A percentile compares a stretch with the other conserved stretches of the same genome.
phyloP scores from a whole-genome alignment of 1,284 basidiomycete genomes.

The Melampsora abietis-canadensis region DNA sequence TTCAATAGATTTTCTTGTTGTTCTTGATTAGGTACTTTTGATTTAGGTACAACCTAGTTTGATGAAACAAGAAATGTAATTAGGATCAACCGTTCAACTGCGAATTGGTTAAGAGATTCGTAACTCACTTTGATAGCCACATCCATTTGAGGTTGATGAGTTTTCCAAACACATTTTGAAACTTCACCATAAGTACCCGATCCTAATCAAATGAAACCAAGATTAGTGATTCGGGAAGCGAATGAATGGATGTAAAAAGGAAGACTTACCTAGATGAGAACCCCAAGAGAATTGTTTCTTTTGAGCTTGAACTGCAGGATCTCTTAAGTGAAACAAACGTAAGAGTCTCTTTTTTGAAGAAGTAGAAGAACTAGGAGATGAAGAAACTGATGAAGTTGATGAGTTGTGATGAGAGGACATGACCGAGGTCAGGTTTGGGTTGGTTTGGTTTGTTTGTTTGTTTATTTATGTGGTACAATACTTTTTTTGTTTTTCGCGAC shows the following conservation, averaged over 20 bases:
- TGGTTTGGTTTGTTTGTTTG: no score
- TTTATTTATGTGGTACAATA: no score
- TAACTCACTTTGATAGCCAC: constrained; percentile 25
- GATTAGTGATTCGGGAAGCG: no score
- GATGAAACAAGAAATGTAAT: background rate
- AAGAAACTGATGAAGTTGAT: no score
- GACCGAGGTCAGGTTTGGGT: no score
- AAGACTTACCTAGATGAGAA: constrained; percentile 24
- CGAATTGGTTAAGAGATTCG: background rate
- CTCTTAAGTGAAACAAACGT: constrained; percentile 19
- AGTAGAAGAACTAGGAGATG: background rate
- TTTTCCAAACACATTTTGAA: constrained; percentile 26
- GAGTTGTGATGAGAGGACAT: no score
- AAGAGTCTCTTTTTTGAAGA: constrained; percentile 14
- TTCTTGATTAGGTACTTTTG: constrained; percentile 8
- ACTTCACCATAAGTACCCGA: constrained; percentile 35
- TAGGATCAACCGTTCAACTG: no score
- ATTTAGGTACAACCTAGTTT: constrained; percentile 27
- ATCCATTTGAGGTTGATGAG: constrained; percentile 8
- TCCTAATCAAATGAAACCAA: background rate
- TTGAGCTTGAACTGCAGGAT: constrained; percentile 26
- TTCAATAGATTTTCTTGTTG: constrained; percentile 27
- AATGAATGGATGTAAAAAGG: background rate
- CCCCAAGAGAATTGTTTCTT: constrained; percentile 36
- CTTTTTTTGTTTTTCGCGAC: no score